phyloP scores from a whole-genome alignment of 306 rosid genomes.

The Cicer chorassanicum region DNA sequence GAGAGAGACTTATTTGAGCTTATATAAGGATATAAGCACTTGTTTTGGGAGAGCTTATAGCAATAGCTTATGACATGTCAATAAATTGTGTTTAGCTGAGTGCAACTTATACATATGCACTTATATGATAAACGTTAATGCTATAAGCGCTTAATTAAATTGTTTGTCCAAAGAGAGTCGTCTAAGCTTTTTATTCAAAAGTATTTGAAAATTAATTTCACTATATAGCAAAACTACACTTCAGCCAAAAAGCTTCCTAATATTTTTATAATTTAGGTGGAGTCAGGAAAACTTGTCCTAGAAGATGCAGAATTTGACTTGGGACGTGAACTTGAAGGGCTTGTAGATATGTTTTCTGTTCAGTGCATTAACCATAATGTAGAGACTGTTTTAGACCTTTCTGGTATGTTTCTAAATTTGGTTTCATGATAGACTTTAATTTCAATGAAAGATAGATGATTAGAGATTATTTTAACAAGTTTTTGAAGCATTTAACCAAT shows the following conservation, averaged over 20 bases:
- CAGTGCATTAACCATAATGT: constrained; percentile 96
- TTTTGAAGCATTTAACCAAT: constrained; percentile 33
- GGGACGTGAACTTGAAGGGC: constrained; percentile 98
- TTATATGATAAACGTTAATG: no score
- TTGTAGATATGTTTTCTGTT: constrained; percentile 97
- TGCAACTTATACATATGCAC: no score
- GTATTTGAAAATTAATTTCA: background rate
- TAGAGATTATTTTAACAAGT: constrained; percentile 11
- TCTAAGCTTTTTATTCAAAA: constrained; percentile 27
- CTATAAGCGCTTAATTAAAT: no score
- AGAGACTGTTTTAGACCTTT: constrained; percentile 89
- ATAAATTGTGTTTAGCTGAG: no score
- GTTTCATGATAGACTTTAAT: constrained; percentile 30
- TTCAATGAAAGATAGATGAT: constrained; percentile 14
- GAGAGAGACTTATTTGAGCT: no score
- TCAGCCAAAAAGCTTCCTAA: constrained; percentile 38
- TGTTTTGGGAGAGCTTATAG: no score
- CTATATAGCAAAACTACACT: background rate
- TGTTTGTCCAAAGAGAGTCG: no score
- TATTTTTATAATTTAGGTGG: constrained; percentile 65
- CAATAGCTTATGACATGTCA: no score
- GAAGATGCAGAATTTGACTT: constrained; percentile 94
- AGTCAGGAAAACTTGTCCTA: constrained; percentile 93
- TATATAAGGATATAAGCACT: no score
- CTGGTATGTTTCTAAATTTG: constrained; percentile 62